Percentiles rank a stretch among this genome's conserved stretches.
phyloP scores from a whole-genome alignment of 1,284 basidiomycete species.

The Omphalotus olearius region DNA sequence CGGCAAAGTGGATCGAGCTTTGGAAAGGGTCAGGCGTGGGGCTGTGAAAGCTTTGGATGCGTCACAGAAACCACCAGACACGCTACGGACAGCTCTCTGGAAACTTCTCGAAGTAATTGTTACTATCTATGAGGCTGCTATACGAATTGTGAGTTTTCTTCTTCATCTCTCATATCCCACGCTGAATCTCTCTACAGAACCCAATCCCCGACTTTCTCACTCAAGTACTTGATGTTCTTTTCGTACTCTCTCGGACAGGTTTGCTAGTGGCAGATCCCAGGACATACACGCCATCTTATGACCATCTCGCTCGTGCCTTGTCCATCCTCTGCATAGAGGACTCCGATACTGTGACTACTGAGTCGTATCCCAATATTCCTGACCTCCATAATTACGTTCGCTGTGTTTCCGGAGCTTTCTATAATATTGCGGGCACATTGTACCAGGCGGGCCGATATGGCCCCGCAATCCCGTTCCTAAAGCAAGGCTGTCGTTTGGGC shows the following conservation, averaged over 20 bases:
- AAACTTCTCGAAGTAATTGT: slow-evolving; percentile 28
- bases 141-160: slow-evolving; percentile 24
- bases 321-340: slow-evolving; percentile 28
- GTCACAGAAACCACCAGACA: background rate
- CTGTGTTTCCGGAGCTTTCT: slow-evolving; percentile 63
- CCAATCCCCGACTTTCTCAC: slow-evolving; percentile 36
- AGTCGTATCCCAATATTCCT: slow-evolving; percentile 13
- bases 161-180: background rate
- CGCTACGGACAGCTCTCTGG: slow-evolving; percentile 1
- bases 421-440: slow-evolving; percentile 59
- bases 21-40: slow-evolving; percentile 55
- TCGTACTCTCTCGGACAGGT: slow-evolving; percentile 49
- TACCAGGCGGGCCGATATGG: slow-evolving; percentile 60
- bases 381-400: slow-evolving; percentile 53
- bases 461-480: slow-evolving; percentile 60
- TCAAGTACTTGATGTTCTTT: slow-evolving; percentile 55
- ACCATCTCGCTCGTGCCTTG: slow-evolving; percentile 42
- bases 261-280: slow-evolving; percentile 43
- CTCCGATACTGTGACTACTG: slow-evolving; percentile 9
- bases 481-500: slow-evolving; percentile 54
- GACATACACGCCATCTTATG: slow-evolving; percentile 46
- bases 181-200: slow-evolving; percentile 20
- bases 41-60: slow-evolving; percentile 42
- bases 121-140: slow-evolving; percentile 22
- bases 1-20: slow-evolving; percentile 52